Evolutionary conservation across 192 early-diverging fungal species (phyloP).

Genomic region (Coemansia sp.): DNA sequence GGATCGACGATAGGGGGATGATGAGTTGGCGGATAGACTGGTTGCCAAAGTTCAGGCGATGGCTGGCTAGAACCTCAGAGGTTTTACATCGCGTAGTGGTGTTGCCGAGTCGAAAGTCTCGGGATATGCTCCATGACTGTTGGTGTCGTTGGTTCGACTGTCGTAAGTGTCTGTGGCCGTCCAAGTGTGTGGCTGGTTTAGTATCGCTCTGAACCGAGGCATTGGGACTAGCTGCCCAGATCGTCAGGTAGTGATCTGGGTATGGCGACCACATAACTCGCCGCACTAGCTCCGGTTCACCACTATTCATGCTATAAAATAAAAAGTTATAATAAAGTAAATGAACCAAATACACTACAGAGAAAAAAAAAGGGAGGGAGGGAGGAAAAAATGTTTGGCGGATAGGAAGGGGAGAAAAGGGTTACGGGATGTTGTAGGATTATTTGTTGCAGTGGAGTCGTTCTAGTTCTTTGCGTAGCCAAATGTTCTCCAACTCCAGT

Average conservation of each 20-base stretch:
- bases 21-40: slow-evolving; percentile 35
- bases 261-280: slow-evolving; percentile 53
- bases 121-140: slow-evolving; percentile 48
- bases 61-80: slow-evolving; percentile 40
- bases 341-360: neutral
- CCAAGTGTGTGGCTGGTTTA: slow-evolving; percentile 9
- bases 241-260: slow-evolving; percentile 47
- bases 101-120: slow-evolving; percentile 23
- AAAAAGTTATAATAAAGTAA: neutral
- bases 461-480: slow-evolving; percentile 38
- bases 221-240: slow-evolving; percentile 37
- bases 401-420: neutral
- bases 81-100: slow-evolving; percentile 14
- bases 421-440: neutral
- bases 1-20: slow-evolving; percentile 32
- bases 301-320: neutral
- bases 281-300: neutral
- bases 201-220: neutral
- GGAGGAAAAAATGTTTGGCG: neutral
- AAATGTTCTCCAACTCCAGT: slow-evolving; percentile 55
- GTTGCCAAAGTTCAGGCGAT: slow-evolving; percentile 45
- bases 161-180: slow-evolving; percentile 8
- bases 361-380: neutral
- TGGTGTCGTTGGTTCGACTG: neutral
- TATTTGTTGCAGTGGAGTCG: neutral